Percentiles rank a stretch among this genome's conserved stretches.
These are phyloP conservation scores for Stephanocyclus meneghinianus DNA, from an alignment of 352 stramenopile genomes.

Conservation along the genomic window DNA sequence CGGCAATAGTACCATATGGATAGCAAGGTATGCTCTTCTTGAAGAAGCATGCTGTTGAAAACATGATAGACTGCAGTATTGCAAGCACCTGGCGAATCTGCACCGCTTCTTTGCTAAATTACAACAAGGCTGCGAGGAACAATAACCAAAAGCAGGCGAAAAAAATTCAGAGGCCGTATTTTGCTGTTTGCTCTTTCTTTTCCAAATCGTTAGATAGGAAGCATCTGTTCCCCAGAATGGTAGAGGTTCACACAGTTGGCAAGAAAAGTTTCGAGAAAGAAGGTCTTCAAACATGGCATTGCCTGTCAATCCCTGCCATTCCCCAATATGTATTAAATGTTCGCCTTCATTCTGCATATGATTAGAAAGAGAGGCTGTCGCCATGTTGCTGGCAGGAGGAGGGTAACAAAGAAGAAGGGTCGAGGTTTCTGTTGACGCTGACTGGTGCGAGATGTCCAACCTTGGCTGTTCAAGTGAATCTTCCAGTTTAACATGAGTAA, in stretches of 20 bases:
- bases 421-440: constrained; percentile 14
- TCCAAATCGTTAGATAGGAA: constrained; percentile 72
- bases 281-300: constrained; percentile 64
- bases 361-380: constrained; percentile 40
- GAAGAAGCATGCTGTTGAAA: constrained; percentile 28
- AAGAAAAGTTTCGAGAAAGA: constrained; percentile 51
- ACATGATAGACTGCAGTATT: constrained; percentile 69
- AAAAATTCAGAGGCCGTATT: background rate
- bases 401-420: constrained; percentile 77
- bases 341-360: constrained; percentile 53
- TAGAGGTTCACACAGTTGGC: constrained; percentile 27
- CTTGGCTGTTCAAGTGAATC: constrained; percentile 25
- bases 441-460: background rate
- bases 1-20: constrained; percentile 44
- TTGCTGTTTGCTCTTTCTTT: constrained; percentile 22
- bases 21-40: constrained; percentile 40
- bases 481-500: constrained; percentile 48
- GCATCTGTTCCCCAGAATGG: constrained; percentile 75
- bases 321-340: constrained; percentile 74
- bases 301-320: constrained; percentile 78
- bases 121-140: constrained; percentile 35
- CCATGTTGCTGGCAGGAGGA: constrained; percentile 72
- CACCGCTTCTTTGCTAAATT: constrained; percentile 53
- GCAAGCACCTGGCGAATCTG: constrained; percentile 54
- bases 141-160: constrained; percentile 42